These are phyloP conservation scores for Fragilaria radians DNA, from an alignment of 108 stramenopile species.

Conservation along the genomic window DNA sequence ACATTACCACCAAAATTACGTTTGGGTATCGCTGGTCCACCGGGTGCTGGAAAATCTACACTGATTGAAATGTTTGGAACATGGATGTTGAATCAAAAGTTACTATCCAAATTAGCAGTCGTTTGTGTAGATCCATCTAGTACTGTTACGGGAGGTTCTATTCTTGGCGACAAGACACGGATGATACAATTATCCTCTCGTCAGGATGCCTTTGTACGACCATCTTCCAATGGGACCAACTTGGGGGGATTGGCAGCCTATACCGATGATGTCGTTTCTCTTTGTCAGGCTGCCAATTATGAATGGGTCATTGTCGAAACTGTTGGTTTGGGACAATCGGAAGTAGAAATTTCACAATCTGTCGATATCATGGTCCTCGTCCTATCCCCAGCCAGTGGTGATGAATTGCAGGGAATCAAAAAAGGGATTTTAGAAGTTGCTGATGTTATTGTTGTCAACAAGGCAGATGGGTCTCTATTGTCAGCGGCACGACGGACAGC, in stretches of 20 bases:
- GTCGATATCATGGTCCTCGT: conserved; percentile 90
- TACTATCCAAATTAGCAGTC: conserved; percentile 56
- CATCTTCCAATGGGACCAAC: conserved; percentile 80
- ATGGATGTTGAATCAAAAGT: conserved; percentile 27
- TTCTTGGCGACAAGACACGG: conserved; percentile 96
- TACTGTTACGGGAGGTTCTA: conserved; percentile 87
- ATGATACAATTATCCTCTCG: conserved; percentile 81
- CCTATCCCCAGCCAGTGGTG: conserved; percentile 94
- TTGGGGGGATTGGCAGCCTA: conserved; percentile 92
- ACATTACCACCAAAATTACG: conserved; percentile 39
- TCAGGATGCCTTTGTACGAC: conserved; percentile 83
- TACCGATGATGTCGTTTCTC: conserved; percentile 90
- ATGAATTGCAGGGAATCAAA: conserved; percentile 90
- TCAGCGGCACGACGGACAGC: conserved; percentile 56
- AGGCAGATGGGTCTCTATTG: conserved; percentile 88
- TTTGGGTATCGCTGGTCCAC: conserved; percentile 76
- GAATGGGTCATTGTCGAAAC: conserved; percentile 93
- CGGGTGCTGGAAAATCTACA: conserved; percentile 50
- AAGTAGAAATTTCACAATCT: conserved; percentile 82
- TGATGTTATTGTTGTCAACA: conserved; percentile 91
- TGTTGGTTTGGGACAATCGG: conserved; percentile 95
- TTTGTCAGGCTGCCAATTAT: conserved; percentile 87
- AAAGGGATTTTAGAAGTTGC: conserved; percentile 98
- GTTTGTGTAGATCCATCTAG: conserved; percentile 92
- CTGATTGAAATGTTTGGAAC: conserved; percentile 70